Conservation (phyloP, 257 asterid genomes). For the Gentiana macrophylla region DNA sequence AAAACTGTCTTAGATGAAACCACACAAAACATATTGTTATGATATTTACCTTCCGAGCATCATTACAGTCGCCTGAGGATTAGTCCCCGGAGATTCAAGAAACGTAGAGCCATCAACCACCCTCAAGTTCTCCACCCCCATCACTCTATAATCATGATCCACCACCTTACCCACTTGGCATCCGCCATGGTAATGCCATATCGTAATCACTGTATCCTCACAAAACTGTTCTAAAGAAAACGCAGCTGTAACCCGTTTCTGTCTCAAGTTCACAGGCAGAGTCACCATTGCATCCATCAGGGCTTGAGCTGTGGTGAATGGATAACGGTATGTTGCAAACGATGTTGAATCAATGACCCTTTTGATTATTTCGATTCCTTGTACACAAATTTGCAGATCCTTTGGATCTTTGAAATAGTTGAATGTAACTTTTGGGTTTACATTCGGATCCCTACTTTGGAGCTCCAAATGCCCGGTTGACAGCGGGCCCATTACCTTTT, state of each 20-base stretch:
- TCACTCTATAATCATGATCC: conserved; percentile 19
- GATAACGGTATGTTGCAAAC: conserved; percentile 33
- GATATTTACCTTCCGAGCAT: conserved; percentile 72
- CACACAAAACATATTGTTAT: too few relatives aligned
- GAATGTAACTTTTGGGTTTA: conserved; percentile 47
- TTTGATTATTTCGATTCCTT: conserved; percentile 40
- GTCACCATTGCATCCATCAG: conserved; percentile 26
- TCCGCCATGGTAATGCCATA: conserved; percentile 95
- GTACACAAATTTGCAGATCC: conserved; percentile 53
- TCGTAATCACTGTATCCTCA: conserved; percentile 54
- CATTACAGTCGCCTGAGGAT: conserved; percentile 92
- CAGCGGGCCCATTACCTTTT: conserved; percentile 55
- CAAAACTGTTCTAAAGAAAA: conserved; percentile 54
- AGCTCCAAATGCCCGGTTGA: conserved; percentile 62
- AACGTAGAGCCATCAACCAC: conserved; percentile 79
- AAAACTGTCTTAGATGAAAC: too few relatives aligned
- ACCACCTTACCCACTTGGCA: conserved; percentile 37
- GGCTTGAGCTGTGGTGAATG: conserved; percentile 25
- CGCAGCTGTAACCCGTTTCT: conserved; percentile 15
- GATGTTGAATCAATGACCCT: conserved; percentile 35
- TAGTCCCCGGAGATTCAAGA: conserved; percentile 54
- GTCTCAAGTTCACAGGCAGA: conserved; percentile 35
- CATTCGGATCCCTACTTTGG: conserved; percentile 35
- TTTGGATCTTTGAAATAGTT: conserved; percentile 20
- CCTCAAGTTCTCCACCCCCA: conserved; percentile 57